Evolutionary conservation across 495 filamentous ascomycete species (phyloP).

Genomic region (Neurospora hispaniola): DNA sequence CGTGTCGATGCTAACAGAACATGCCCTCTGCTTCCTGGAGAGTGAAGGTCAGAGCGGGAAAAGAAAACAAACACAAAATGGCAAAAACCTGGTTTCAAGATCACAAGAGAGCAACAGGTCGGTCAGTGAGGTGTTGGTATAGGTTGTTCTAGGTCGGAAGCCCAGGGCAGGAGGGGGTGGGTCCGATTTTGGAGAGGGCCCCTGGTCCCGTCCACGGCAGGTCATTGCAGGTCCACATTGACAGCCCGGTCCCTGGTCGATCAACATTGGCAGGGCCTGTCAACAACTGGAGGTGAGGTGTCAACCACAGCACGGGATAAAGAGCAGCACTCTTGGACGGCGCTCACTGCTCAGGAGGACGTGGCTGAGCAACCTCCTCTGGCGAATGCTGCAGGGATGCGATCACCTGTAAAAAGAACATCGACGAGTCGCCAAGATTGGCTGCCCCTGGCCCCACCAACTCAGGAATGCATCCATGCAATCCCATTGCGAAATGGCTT

Average conservation of each 20-base stretch:
- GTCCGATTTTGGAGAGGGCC: neutral
- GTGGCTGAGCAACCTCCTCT: neutral
- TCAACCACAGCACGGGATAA: neutral
- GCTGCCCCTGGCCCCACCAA: neutral
- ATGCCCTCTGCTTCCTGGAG: neutral
- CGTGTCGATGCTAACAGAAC: neutral
- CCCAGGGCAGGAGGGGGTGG: neutral
- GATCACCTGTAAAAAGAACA: neutral
- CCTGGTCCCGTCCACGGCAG: neutral
- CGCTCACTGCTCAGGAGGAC: neutral
- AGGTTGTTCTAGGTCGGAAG: neutral
- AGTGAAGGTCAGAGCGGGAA: conserved; percentile 7
- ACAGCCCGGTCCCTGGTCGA: neutral
- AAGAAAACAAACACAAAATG: conserved; percentile 6
- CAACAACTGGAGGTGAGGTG: neutral
- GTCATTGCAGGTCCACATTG: neutral
- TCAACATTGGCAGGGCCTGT: neutral
- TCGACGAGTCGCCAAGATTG: neutral
- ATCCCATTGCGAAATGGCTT: neutral
- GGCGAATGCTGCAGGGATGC: neutral
- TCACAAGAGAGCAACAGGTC: conserved; percentile 11
- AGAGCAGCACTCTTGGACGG: neutral
- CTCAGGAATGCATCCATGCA: neutral
- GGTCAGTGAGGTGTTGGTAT: neutral
- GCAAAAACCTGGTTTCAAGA: conserved; percentile 17